Evolutionary conservation across 345 rosid species (phyloP).

Genomic region (Citrus hindsii): DNA sequence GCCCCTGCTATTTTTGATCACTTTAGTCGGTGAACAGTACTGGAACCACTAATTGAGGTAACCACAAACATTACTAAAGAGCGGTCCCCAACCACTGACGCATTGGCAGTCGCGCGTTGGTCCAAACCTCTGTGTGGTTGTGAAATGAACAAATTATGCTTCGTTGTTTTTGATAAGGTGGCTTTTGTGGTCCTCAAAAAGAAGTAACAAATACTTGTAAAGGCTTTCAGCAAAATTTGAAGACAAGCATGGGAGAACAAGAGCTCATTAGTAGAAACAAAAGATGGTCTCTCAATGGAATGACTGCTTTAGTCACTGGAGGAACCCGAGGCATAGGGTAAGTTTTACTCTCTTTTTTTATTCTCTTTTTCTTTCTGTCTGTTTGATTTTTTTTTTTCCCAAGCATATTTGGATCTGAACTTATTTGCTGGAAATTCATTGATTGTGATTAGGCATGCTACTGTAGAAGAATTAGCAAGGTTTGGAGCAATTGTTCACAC

Average conservation of each 20-base stretch:
- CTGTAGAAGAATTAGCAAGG: slow-evolving; percentile 8
- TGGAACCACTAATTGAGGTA: background rate
- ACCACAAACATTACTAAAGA: background rate
- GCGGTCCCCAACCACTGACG: too few species aligned
- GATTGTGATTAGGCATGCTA: background rate
- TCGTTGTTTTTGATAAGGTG: background rate
- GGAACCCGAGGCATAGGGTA: slow-evolving; percentile 27
- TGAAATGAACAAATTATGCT: too few species aligned
- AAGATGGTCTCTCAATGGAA: slow-evolving; percentile 28
- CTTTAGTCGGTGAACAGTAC: background rate
- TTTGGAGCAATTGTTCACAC: slow-evolving; percentile 9
- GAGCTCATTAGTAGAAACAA: background rate
- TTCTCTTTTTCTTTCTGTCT: background rate
- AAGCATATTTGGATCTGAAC: background rate
- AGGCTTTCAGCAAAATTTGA: background rate
- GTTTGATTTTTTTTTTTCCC: background rate
- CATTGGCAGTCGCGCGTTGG: background rate
- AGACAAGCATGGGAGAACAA: background rate
- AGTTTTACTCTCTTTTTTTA: background rate
- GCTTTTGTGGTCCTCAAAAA: background rate
- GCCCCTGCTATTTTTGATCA: too few species aligned
- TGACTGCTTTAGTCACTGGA: slow-evolving; percentile 27
- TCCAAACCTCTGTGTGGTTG: background rate
- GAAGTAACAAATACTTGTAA: background rate
- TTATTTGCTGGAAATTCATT: background rate